Base-by-base conservation (phyloP, 2,329 filamentous ascomycete genomes). In the Neoarthrinium moseri region DNA sequence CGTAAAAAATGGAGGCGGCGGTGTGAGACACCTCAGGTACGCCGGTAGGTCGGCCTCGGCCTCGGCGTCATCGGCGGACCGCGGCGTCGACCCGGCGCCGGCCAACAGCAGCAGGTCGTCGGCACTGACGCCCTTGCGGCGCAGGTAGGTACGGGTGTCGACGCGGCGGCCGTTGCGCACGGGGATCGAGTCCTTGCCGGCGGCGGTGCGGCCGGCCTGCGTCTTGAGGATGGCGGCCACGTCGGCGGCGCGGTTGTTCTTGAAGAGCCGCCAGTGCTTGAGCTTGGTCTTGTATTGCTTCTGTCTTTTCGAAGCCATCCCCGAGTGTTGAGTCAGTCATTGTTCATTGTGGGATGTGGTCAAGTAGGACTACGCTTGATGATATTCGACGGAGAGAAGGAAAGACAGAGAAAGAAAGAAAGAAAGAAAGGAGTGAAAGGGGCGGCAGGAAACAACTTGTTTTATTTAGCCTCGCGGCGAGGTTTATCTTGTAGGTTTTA, bases 251-350 rank as follows among this genome's bases (percentile, higher is more conserved):
- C 59, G 58, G 44, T 62, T 62, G 45, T 62, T 62, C 52, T 62
- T 62, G 50, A 61, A 62, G 48, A 61, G 57, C 35, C 59, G 60
- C 59, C 59, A 62, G 32, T 59, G 57, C 32, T 54, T 60, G 37
- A 62, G 53, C 42, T 62, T 61, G 41, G 58, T 62, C 53, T 62
- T 62, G 47, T 62, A 62, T 58, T 61, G 61, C 49, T 62, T 62
- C 26, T 50, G 53, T 15, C 59, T 61, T 52, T 18, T 5, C 10
- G 4, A 18, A 12, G 10, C 10, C 8, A 37, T 10, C 17, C n/a
- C 15, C 11, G 18, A 43, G 42, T 12, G 46, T 40, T 35, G 30
- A 33, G 38, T 51, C 50, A 47, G 53, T 47, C 47, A 45, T 22
- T 38, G 35, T 17, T 23, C 11, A 26, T 23, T 15, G 11, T 38